Conservation (phyloP, 257 asterid genomes). For the Paulownia fortunei region DNA sequence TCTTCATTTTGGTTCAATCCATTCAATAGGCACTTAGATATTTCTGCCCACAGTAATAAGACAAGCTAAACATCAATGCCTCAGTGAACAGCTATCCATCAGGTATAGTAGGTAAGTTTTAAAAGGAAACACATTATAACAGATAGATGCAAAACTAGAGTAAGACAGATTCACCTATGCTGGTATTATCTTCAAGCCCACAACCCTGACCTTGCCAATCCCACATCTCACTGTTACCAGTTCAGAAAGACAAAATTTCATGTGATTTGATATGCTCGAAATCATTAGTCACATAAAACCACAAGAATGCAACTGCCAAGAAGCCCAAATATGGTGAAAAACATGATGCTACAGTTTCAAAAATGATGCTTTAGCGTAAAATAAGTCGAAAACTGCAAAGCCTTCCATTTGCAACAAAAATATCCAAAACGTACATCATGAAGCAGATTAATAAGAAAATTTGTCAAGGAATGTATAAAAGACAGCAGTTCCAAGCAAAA, state of each 20-base stretch:
- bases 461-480: background rate
- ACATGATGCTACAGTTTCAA: background rate
- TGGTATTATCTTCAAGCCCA: conserved; percentile 54
- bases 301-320: background rate
- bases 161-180: conserved; percentile 50
- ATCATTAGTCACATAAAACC: background rate
- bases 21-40: conserved; percentile 49
- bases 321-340: background rate
- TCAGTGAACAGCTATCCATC: background rate
- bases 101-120: background rate
- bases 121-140: background rate
- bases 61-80: conserved; percentile 30
- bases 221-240: conserved; percentile 61
- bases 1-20: conserved; percentile 53
- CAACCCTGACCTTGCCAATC: conserved; percentile 67
- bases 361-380: background rate
- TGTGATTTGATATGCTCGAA: conserved; percentile 15
- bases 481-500: conserved; percentile 23
- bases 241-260: background rate
- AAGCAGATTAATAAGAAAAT: background rate
- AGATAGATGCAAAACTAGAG: conserved; percentile 8
- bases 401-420: conserved; percentile 8
- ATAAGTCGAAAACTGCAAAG: background rate
- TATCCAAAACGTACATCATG: conserved; percentile 20
- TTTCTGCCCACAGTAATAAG: conserved; percentile 45